Evolutionary conservation across 495 filamentous ascomycete species (phyloP).

Genomic region (Friedmanniomyces simplex): DNA sequence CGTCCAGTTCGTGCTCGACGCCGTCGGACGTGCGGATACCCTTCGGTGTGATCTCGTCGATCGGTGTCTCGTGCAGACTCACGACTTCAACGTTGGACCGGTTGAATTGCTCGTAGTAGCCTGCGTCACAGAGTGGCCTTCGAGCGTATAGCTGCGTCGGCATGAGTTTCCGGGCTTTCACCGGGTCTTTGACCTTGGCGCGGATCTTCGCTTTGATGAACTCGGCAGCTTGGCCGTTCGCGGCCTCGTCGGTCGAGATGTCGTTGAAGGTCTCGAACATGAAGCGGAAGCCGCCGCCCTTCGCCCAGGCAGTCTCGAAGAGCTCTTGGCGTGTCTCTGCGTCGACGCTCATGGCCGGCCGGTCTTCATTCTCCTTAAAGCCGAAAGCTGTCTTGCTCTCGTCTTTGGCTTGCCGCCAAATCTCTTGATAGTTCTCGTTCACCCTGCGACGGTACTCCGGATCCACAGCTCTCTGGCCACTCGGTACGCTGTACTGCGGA

Average conservation of each 20-base stretch:
- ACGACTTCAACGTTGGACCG: conserved; percentile 18
- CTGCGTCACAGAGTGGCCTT: conserved; percentile 10
- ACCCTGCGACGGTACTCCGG: not conserved
- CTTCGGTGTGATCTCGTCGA: conserved; percentile 1
- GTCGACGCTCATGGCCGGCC: conserved; percentile 3
- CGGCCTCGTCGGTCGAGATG: conserved; percentile 12
- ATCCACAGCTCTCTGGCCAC: not conserved
- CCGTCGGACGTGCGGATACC: conserved; percentile 12
- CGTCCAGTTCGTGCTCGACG: conserved; percentile 13
- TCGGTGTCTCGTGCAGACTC: conserved; percentile 17
- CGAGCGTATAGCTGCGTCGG: conserved; percentile 8
- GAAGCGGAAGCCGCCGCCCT: conserved; percentile 12
- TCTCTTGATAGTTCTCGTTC: conserved; percentile 33
- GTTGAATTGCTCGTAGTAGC: conserved; percentile 24
- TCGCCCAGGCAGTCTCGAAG: conserved; percentile 8
- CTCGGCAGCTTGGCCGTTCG: conserved; percentile 8
- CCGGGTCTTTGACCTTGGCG: conserved; percentile 16
- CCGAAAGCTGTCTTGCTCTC: conserved; percentile 3
- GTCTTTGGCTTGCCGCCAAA: conserved; percentile 7
- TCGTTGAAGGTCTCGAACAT: conserved; percentile 10
- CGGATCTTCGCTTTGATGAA: conserved; percentile 17
- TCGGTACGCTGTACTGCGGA: conserved; percentile 15
- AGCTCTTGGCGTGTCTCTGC: conserved; percentile 1
- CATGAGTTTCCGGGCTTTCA: conserved; percentile 12
- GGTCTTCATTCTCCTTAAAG: conserved; percentile 8